phyloP scores from a whole-genome alignment of 768 basidiomycete species.

The Kwoniella europaea region DNA sequence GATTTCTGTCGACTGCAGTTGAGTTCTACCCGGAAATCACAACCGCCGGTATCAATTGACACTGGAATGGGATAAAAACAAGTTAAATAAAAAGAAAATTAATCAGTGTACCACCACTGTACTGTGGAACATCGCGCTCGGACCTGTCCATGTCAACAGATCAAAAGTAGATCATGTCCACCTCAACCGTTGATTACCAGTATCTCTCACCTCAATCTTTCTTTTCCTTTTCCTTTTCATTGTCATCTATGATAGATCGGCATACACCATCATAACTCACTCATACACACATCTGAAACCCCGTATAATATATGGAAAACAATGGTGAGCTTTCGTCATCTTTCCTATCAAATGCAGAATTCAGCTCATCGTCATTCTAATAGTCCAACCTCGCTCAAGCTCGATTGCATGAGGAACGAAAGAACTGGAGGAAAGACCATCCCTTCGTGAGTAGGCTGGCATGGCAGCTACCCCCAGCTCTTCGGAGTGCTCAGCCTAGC shows the following conservation, averaged over 20 bases:
- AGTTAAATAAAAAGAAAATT: not conserved
- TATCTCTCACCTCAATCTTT: not conserved
- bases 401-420: conserved; percentile 92
- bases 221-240: not conserved
- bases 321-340: conserved; percentile 4
- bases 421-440: conserved; percentile 98
- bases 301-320: not conserved
- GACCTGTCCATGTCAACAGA: not conserved
- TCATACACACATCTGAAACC: too few species aligned
- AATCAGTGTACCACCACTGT: not conserved
- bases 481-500: not conserved
- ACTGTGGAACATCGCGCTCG: not conserved
- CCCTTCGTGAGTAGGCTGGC: conserved; percentile 76
- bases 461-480: not conserved
- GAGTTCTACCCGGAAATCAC: not conserved
- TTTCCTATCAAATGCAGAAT: too few species aligned
- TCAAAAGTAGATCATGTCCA: not conserved
- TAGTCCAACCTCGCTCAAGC: conserved; percentile 64
- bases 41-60: conserved; percentile 15
- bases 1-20: not conserved
- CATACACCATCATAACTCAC: too few species aligned
- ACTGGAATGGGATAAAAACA: conserved; percentile 6
- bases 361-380: not conserved
- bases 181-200: not conserved
- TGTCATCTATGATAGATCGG: not conserved